phyloP scores from a whole-genome alignment of 1,139 yeast species.

The Lodderomyces theae region DNA sequence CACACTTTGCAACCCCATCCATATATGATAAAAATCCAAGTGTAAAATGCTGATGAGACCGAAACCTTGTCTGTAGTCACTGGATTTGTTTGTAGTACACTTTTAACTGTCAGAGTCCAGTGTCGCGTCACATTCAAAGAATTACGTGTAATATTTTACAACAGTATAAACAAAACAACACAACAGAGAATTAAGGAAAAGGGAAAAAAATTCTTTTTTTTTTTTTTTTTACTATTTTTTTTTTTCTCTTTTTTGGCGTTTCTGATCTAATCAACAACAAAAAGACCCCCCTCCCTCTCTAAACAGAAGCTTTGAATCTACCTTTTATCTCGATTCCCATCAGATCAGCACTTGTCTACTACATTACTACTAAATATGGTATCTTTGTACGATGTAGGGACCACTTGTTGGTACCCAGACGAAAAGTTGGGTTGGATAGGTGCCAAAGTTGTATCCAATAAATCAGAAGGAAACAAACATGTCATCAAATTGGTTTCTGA shows the following conservation, averaged over 20 bases:
- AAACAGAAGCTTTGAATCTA: background rate
- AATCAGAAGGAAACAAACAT: constrained; percentile 49
- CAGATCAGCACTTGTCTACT: background rate
- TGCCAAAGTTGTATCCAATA: constrained; percentile 65
- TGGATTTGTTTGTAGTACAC: too few relatives aligned
- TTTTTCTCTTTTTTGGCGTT: background rate
- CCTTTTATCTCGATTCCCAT: background rate
- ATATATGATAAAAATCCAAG: too few relatives aligned
- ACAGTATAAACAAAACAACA: too few relatives aligned
- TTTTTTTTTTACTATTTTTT: background rate
- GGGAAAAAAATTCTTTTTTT: background rate
- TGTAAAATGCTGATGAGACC: too few relatives aligned
- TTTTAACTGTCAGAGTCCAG: too few relatives aligned
- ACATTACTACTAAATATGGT: constrained; percentile 14
- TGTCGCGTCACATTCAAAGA: too few relatives aligned
- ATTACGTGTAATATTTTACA: too few relatives aligned
- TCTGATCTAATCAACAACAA: constrained; percentile 2
- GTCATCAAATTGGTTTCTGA: constrained; percentile 63
- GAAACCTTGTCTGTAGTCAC: too few relatives aligned
- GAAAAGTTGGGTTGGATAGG: constrained; percentile 90
- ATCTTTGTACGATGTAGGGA: constrained; percentile 33
- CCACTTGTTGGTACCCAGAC: constrained; percentile 96
- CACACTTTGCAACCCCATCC: too few relatives aligned
- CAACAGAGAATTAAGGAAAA: too few relatives aligned
- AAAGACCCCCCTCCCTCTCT: too few relatives aligned